Conservation (phyloP, 768 basidiomycete species). For the Psilocybe cubensis region DNA sequence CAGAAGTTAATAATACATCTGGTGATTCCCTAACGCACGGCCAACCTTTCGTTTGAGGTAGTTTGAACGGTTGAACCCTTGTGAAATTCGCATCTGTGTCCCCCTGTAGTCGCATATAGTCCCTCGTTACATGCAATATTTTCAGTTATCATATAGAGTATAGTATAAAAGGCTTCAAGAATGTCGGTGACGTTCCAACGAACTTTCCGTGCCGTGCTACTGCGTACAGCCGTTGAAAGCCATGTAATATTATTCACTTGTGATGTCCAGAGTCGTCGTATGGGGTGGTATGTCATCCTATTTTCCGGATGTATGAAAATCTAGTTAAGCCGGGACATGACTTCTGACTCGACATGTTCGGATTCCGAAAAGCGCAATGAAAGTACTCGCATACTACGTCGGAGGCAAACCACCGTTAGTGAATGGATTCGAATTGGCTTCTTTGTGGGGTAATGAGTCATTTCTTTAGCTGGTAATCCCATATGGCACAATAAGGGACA, state of each 20-base stretch:
- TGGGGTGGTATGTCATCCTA: not conserved
- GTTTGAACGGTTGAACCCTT: too few species aligned
- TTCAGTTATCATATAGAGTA: too few species aligned
- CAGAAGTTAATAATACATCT: not conserved
- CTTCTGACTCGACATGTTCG: not conserved
- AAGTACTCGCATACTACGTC: not conserved
- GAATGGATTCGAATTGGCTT: not conserved
- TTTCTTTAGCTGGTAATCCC: not conserved
- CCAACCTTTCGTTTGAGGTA: too few species aligned
- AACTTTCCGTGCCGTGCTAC: not conserved
- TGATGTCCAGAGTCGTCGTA: not conserved
- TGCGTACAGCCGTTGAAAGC: not conserved
- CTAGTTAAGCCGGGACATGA: not conserved
- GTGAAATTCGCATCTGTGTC: too few species aligned
- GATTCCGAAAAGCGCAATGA: not conserved
- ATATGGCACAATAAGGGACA: not conserved
- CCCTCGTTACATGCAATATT: too few species aligned
- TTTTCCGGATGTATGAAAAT: not conserved
- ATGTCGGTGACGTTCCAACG: constrained; percentile 1
- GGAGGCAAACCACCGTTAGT: not conserved
- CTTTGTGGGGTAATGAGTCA: constrained; percentile 8
- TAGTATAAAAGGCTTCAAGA: too few species aligned
- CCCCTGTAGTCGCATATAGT: too few species aligned
- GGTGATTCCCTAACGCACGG: too few species aligned
- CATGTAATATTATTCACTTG: too few species aligned